Conservation (phyloP, 495 filamentous ascomycete genomes). For the Penicillium cosmopolitanum region DNA sequence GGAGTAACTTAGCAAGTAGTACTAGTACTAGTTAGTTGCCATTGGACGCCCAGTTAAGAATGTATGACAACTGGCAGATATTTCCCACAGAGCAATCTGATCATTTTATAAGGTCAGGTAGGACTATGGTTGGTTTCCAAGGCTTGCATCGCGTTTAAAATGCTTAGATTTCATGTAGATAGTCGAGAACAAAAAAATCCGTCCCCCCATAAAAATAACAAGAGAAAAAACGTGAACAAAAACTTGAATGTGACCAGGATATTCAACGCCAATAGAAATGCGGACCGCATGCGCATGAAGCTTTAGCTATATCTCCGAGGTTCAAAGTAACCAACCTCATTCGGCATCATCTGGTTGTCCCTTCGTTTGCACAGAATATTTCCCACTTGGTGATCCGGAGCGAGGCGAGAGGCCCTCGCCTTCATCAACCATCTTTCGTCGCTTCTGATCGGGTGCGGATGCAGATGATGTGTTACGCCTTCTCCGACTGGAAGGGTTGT, state of each 20-base stretch:
- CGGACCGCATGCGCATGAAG: constrained; percentile 1
- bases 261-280: constrained; percentile 4
- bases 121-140: too few species aligned
- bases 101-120: too few species aligned
- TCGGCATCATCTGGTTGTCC: constrained; percentile 30
- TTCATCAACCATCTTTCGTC: constrained; percentile 65
- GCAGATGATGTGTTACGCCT: constrained; percentile 52
- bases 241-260: background rate
- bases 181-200: background rate
- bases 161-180: background rate
- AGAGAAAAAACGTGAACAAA: background rate
- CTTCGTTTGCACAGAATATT: constrained; percentile 24
- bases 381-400: constrained; percentile 34
- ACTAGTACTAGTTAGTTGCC: too few species aligned
- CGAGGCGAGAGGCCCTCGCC: constrained; percentile 50
- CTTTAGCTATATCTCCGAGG: background rate
- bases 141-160: too few species aligned
- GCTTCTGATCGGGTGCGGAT: constrained; percentile 54
- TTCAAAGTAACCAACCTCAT: constrained; percentile 54
- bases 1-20: too few species aligned
- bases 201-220: too few species aligned
- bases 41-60: too few species aligned
- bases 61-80: too few species aligned
- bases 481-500: constrained; percentile 52
- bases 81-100: too few species aligned